These are phyloP conservation scores for Blastobotrys capitulatus DNA, from an alignment of 1,139 yeast genomes.

Conservation along the genomic window DNA sequence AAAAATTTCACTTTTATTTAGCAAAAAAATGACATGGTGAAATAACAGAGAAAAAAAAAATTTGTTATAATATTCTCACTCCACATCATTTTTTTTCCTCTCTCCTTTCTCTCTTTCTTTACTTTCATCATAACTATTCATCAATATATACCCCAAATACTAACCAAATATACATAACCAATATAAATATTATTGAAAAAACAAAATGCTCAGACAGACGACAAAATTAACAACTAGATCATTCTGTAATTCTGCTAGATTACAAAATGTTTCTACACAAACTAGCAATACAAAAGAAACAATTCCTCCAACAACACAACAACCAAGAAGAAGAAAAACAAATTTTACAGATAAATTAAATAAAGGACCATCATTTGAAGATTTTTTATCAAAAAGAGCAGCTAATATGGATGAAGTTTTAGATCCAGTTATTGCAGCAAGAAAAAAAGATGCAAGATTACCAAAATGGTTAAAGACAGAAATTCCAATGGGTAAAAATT, in stretches of 20 bases:
- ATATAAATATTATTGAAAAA: not conserved
- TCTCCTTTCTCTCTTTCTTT: not conserved
- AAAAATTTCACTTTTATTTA: no score
- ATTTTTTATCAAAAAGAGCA: slow-evolving; percentile 78
- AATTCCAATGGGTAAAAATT: slow-evolving; percentile 86
- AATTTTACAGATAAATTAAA: slow-evolving; percentile 66
- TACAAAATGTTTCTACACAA: slow-evolving; percentile 7
- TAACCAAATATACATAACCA: not conserved
- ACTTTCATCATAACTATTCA: not conserved
- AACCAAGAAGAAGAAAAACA: slow-evolving; percentile 46
- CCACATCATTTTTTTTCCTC: not conserved
- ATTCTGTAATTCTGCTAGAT: slow-evolving; percentile 5
- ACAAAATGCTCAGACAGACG: slow-evolving; percentile 9
- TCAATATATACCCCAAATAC: not conserved
- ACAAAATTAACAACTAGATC: slow-evolving; percentile 3
- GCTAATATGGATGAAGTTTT: slow-evolving; percentile 46
- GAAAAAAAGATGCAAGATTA: slow-evolving; percentile 61
- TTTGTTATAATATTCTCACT: not conserved
- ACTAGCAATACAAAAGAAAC: slow-evolving; percentile 1
- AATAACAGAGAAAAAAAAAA: no score
- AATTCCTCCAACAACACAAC: slow-evolving; percentile 5
- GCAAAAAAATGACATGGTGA: not conserved
- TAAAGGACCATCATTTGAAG: slow-evolving; percentile 91
- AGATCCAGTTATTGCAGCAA: slow-evolving; percentile 36
- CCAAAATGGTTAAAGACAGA: slow-evolving; percentile 96